Evolutionary conservation across 148 eudicot species (phyloP).

Genomic region (Mesembryanthemum crystallinum): DNA sequence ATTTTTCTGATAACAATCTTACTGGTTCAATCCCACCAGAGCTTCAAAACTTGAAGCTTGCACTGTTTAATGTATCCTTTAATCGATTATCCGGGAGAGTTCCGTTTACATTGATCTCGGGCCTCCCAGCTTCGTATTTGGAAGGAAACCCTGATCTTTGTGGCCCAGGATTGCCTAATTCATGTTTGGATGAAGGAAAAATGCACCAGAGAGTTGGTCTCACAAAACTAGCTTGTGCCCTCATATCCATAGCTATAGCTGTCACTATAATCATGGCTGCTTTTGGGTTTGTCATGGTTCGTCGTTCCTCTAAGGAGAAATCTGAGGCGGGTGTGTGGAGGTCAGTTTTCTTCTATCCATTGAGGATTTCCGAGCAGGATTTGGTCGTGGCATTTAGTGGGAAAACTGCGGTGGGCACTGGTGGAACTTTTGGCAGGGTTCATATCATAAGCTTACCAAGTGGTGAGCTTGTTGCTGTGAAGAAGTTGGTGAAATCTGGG

Average conservation of each 20-base stretch:
- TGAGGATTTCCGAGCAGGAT: slow-evolving; percentile 68
- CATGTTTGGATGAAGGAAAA: slow-evolving; percentile 42
- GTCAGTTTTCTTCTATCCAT: slow-evolving; percentile 81
- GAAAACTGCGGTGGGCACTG: slow-evolving; percentile 45
- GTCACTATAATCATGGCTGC: slow-evolving; percentile 34
- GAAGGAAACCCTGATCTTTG: slow-evolving; percentile 76
- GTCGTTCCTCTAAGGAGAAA: slow-evolving; percentile 41
- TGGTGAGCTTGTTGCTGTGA: slow-evolving; percentile 77
- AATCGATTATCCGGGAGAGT: slow-evolving; percentile 67
- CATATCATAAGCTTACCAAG: slow-evolving; percentile 68
- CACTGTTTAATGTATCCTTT: slow-evolving; percentile 79
- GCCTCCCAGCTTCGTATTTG: slow-evolving; percentile 82
- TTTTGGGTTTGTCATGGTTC: slow-evolving; percentile 33
- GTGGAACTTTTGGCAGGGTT: slow-evolving; percentile 64
- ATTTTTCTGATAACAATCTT: slow-evolving; percentile 76
- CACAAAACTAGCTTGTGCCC: slow-evolving; percentile 48
- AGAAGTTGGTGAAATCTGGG: slow-evolving; percentile 51
- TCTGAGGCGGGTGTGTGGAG: slow-evolving; percentile 40
- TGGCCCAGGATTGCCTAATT: slow-evolving; percentile 62
- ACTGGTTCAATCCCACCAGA: slow-evolving; percentile 74
- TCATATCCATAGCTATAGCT: slow-evolving; percentile 46
- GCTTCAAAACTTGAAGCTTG: slow-evolving; percentile 79
- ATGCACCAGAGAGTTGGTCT: slow-evolving; percentile 33
- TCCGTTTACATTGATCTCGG: slow-evolving; percentile 54
- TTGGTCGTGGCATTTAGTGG: slow-evolving; percentile 65